Evolutionary conservation across 768 basidiomycete genomes (phyloP).

Genomic region (Termitomyces sp.): DNA sequence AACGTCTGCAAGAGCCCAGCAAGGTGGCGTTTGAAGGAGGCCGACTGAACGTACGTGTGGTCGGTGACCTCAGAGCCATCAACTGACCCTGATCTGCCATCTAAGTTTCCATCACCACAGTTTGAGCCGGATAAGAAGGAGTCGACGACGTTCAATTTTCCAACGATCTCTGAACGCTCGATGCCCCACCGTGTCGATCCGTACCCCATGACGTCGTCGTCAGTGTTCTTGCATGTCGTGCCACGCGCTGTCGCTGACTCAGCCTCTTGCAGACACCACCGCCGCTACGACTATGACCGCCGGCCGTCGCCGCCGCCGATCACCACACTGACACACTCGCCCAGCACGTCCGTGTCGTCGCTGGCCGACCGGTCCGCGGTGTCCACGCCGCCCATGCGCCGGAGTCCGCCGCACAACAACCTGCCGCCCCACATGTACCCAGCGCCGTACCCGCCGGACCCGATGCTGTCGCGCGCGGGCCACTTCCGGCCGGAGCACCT

Average conservation of each 20-base stretch:
- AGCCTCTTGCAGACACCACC: conserved; percentile 20
- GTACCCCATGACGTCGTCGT: conserved; percentile 25
- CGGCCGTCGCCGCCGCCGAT: conserved; percentile 32
- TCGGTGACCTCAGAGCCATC: conserved; percentile 24
- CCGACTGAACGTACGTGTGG: conserved; percentile 28
- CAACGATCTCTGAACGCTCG: conserved; percentile 16
- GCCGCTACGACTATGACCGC: conserved; percentile 31
- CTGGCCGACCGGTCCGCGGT: conserved; percentile 51
- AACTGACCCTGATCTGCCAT: conserved; percentile 28
- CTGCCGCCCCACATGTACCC: conserved; percentile 28
- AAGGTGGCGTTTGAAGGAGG: conserved; percentile 7
- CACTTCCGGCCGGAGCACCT: conserved; percentile 24
- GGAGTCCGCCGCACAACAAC: conserved; percentile 29
- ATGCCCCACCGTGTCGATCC: conserved; percentile 51
- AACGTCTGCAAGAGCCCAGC: conserved; percentile 4
- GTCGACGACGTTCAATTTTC: conserved; percentile 7
- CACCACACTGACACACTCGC: conserved; percentile 54
- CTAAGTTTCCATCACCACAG: conserved; percentile 28
- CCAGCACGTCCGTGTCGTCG: conserved; percentile 54
- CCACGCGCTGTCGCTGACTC: conserved; percentile 16
- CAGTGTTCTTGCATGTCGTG: no score
- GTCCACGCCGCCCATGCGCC: conserved; percentile 51
- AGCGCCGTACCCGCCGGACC: conserved; percentile 30
- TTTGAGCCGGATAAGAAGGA: conserved; percentile 18
- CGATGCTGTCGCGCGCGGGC: conserved; percentile 21